Evolutionary conservation across 306 rosid genomes (phyloP).

Genomic region (Alnus glutinosa): DNA sequence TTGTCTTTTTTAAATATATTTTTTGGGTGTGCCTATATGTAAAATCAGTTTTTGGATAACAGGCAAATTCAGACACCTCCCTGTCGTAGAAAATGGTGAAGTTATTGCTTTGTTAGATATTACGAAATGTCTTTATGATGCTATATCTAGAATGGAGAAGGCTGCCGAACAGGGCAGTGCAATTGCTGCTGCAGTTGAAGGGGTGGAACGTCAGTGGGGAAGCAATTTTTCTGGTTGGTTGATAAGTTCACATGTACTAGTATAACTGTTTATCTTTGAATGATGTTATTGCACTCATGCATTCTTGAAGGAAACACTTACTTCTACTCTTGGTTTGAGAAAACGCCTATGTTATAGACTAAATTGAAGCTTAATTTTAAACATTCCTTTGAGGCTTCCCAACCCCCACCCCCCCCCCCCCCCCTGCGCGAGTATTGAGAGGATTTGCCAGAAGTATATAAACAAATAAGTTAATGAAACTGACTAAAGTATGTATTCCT

Average conservation of each 20-base stretch:
- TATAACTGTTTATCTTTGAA: constrained; percentile 17
- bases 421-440: no score
- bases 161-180: constrained; percentile 93
- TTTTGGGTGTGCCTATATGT: constrained; percentile 14
- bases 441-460: not conserved
- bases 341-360: not conserved
- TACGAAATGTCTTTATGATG: constrained; percentile 91
- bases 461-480: not conserved
- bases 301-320: not conserved
- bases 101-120: constrained; percentile 94
- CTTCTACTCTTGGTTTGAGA: not conserved
- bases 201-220: constrained; percentile 82
- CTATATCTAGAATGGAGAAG: constrained; percentile 90
- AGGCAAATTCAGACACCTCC: constrained; percentile 98
- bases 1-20: not conserved
- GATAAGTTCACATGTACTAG: constrained; percentile 18
- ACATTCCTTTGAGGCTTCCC: not conserved
- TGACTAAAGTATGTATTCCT: not conserved
- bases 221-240: constrained; percentile 64
- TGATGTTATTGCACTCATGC: constrained; percentile 2
- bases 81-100: constrained; percentile 95
- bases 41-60: constrained; percentile 28
- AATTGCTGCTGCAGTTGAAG: constrained; percentile 91
- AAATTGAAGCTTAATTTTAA: not conserved
- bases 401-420: no score